Percentiles rank a stretch among this genome's conserved stretches.
These are phyloP conservation scores for Oxalis stricta DNA, from an alignment of 441 rosid species.

Conservation along the genomic window DNA sequence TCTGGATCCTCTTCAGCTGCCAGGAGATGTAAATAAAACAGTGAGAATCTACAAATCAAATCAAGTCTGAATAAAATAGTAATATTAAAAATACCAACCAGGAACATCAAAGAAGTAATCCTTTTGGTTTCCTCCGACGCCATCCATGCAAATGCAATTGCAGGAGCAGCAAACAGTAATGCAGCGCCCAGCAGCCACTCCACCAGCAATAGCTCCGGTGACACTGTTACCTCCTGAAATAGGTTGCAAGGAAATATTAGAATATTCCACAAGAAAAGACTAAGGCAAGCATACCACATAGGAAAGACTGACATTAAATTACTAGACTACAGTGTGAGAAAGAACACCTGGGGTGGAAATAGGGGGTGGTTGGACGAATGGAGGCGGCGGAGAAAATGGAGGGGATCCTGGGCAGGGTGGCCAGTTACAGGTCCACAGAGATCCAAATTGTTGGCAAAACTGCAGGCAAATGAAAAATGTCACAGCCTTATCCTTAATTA, in stretches of 20 bases:
- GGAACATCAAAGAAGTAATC: conserved; percentile 82
- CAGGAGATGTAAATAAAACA: conserved; percentile 4
- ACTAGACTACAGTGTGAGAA: neutral
- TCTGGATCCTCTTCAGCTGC: conserved; percentile 94
- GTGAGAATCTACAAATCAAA: neutral
- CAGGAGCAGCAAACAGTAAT: conserved; percentile 76
- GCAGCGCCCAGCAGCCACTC: conserved; percentile 95
- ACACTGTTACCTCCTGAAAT: conserved; percentile 48
- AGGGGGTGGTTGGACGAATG: conserved; percentile 67
- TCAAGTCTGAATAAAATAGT: neutral
- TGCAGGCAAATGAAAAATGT: conserved; percentile 22
- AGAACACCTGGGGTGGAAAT: conserved; percentile 49
- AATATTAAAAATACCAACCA: conserved; percentile 29
- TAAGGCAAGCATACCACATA: neutral
- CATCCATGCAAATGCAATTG: conserved; percentile 83
- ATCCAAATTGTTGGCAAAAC: conserved; percentile 83
- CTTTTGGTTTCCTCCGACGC: conserved; percentile 71
- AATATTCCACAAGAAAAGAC: neutral
- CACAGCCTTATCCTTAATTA: conserved; percentile 4
- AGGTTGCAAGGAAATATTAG: neutral
- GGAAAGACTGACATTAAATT: neutral
- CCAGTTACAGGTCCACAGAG: conserved; percentile 91
- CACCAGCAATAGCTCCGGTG: conserved; percentile 86
- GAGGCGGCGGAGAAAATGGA: conserved; percentile 95
- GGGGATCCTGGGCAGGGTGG: conserved; percentile 89